Base-by-base conservation (phyloP, 2,329 filamentous ascomycete genomes). In the Pseudogymnoascus verrucosus region DNA sequence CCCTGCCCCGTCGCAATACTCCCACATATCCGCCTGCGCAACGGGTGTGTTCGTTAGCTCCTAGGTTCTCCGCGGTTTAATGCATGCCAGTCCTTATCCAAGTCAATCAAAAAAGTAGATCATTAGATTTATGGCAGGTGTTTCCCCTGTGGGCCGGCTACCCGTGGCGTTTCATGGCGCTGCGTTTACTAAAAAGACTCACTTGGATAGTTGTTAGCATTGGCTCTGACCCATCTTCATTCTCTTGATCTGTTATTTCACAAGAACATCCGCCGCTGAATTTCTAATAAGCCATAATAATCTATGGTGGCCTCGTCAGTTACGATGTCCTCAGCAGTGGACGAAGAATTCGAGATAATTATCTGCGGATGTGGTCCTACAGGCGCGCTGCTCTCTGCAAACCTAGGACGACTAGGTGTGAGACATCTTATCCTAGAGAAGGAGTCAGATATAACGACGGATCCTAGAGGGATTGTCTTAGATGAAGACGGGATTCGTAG, bases 281-380 rank as follows among this genome's bases (percentile, higher is more conserved):
- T 19, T 40, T 40, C n/a, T 40, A 19, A 40, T 16, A 40, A 40
- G 39, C 39, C n/a, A 19, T 19, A 19, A 2, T 19, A 19, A 19
- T 2, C 19, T 19, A 19, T 19, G 19, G 19, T 19, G 19, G 2
- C 19, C 19, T 19, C n/a, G n/a, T 19, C n/a, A 40, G 39, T 10
- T 19, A 40, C n/a, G 39, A 40, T 40, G 39, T 19, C 39, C n/a
- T 40, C 39, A 19, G n/a, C n/a, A 40, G n/a, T 40, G n/a, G n/a
- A 40, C 1, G 39, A 40, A 40, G 39, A 40, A 19, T 40, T 40
- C 39, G 70, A 73, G 39, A 69, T 75, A n/a, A 63, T 75, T 5
- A 75, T 75, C 39, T 73, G 71, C 47, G 73, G 73, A 40, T 74
- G 73, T 60, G 73, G 73, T 16, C 73, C 73, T 26, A 72, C 72